Percentiles rank a stretch among this genome's conserved stretches.
Evolutionary conservation across 331 rosid species (phyloP).

Genomic region (Telfairia occidentalis): DNA sequence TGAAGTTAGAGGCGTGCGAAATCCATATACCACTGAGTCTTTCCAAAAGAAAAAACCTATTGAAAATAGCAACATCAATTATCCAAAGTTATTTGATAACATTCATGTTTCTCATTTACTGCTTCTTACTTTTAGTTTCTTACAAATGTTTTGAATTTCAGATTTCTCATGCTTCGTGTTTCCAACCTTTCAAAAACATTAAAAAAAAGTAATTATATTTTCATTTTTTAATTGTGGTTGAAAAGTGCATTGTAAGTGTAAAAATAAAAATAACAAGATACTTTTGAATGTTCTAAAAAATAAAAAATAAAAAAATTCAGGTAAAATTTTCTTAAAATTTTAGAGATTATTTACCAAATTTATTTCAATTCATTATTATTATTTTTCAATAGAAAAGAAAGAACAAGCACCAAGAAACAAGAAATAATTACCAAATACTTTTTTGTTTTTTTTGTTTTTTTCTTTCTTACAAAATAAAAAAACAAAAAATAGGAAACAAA

Average conservation of each 20-base stretch:
- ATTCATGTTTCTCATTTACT: background rate
- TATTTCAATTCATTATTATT: too few species aligned
- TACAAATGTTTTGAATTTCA: too few species aligned
- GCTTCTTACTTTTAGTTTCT: background rate
- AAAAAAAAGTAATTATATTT: too few species aligned
- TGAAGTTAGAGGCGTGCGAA: constrained; percentile 55
- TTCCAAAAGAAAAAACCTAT: constrained; percentile 79
- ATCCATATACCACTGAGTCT: constrained; percentile 56
- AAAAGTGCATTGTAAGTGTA: too few species aligned
- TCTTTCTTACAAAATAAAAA: background rate
- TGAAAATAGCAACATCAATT: background rate
- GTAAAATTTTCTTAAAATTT: background rate
- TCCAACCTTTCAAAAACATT: too few species aligned
- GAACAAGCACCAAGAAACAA: background rate
- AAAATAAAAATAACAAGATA: background rate
- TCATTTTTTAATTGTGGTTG: too few species aligned
- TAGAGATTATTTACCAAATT: too few species aligned
- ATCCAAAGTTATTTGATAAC: background rate
- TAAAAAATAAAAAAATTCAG: background rate
- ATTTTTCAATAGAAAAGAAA: too few species aligned
- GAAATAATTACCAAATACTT: background rate
- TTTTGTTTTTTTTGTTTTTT: too few species aligned
- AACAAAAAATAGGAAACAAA: background rate
- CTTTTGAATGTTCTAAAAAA: background rate
- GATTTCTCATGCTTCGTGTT: too few species aligned